Conservation (phyloP, 768 basidiomycete genomes). For the Pulveroboletus frians region DNA sequence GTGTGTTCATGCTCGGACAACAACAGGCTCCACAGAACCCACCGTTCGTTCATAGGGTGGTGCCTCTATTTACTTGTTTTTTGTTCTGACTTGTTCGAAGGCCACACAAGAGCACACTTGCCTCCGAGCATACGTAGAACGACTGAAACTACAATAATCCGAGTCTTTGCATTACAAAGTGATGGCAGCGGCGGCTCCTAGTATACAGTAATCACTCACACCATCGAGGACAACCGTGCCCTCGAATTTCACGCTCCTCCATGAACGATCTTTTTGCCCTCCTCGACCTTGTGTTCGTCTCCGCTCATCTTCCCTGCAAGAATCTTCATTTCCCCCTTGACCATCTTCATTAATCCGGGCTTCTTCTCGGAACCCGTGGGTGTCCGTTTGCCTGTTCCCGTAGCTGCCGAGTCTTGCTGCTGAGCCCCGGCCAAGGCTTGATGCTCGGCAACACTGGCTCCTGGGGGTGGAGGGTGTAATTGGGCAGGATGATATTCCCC, state of each 20-base stretch:
- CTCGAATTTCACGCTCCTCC: constrained; percentile 15
- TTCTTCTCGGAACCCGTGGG: constrained; percentile 16
- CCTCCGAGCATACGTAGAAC: no score
- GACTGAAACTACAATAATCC: neutral
- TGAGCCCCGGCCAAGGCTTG: neutral
- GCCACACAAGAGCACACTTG: no score
- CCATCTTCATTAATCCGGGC: constrained; percentile 24
- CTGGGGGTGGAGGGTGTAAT: constrained; percentile 25
- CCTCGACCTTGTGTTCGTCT: constrained; percentile 26
- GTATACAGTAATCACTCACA: constrained; percentile 1
- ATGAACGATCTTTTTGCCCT: constrained; percentile 27
- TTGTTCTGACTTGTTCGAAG: no score
- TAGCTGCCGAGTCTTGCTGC: neutral
- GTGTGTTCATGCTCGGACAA: neutral
- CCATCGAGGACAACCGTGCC: neutral
- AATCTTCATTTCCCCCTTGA: constrained; percentile 33
- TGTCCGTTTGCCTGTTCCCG: neutral
- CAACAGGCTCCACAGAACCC: neutral
- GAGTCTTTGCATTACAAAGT: constrained; percentile 10
- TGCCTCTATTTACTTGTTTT: neutral
- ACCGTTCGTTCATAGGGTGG: neutral
- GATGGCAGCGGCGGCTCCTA: neutral
- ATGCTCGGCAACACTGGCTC: constrained; percentile 14
- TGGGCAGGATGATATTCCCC: constrained; percentile 27
- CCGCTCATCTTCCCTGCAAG: constrained; percentile 28